Conservation (phyloP, 148 eudicot species). For the Dysphania ambrosioides region DNA sequence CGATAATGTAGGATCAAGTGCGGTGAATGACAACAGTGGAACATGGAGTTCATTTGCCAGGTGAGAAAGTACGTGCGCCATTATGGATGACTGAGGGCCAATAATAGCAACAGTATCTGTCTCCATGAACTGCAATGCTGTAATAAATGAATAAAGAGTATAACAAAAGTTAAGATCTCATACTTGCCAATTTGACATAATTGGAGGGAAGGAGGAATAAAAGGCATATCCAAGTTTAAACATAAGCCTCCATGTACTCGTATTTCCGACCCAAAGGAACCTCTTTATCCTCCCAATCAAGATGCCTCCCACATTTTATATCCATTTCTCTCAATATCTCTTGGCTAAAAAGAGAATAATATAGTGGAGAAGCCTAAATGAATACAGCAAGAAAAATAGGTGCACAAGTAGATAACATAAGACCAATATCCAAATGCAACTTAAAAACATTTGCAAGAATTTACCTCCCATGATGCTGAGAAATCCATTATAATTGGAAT, state of each 20-base stretch:
- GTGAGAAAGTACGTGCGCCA: slow-evolving; percentile 57
- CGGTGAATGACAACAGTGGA: slow-evolving; percentile 60
- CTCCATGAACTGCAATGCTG: slow-evolving; percentile 72
- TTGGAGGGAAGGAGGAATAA: neutral
- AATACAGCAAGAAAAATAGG: too few species aligned
- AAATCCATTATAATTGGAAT: slow-evolving; percentile 57
- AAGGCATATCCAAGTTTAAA: neutral
- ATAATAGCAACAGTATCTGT: slow-evolving; percentile 52
- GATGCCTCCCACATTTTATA: too few species aligned
- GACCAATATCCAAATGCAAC: neutral
- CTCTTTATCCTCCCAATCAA: neutral
- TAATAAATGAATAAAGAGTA: slow-evolving; percentile 13
- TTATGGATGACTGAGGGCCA: slow-evolving; percentile 59
- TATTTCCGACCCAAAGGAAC: neutral
- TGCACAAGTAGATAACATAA: too few species aligned
- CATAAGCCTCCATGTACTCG: neutral
- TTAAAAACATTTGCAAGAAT: neutral
- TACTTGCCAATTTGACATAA: neutral
- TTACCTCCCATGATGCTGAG: slow-evolving; percentile 61
- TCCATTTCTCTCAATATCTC: too few species aligned
- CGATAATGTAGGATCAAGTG: slow-evolving; percentile 62
- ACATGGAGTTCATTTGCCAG: slow-evolving; percentile 59
- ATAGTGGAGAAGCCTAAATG: too few species aligned
- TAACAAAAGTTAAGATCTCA: neutral
- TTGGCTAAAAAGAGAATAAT: too few species aligned